A percentile compares a stretch with the other conserved stretches of the same genome.
Evolutionary conservation across 176 grass and related monocot genomes (phyloP).

Genomic region (Lolium multiflorum): DNA sequence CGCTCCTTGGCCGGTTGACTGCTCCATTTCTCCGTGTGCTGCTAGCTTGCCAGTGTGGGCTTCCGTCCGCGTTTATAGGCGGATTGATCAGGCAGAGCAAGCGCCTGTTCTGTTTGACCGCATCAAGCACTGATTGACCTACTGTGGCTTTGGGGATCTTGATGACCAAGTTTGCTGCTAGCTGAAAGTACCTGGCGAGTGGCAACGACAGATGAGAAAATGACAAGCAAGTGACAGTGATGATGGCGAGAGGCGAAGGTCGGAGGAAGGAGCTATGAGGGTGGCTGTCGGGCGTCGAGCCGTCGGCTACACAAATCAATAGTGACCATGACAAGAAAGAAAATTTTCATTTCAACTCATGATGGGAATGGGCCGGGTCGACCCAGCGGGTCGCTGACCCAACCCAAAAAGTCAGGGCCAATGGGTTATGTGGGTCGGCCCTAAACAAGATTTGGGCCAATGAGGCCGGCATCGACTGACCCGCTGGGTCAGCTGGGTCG

Average conservation of each 20-base stretch:
- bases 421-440: too few relatives aligned
- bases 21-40: neutral
- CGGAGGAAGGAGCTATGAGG: neutral
- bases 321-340: too few relatives aligned
- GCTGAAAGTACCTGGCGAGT: neutral
- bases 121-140: neutral
- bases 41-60: neutral
- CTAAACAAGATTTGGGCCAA: too few relatives aligned
- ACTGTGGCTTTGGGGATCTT: neutral
- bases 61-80: too few relatives aligned
- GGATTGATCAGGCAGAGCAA: neutral
- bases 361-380: too few relatives aligned
- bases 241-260: neutral
- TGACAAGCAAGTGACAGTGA: neutral
- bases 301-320: too few relatives aligned
- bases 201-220: neutral
- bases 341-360: too few relatives aligned
- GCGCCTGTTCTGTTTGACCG: constrained; percentile 5
- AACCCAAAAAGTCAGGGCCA: too few relatives aligned
- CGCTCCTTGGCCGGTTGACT: neutral
- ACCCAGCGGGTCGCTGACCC: too few relatives aligned
- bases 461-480: too few relatives aligned
- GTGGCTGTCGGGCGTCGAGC: too few relatives aligned
- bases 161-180: neutral
- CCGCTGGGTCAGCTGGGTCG: too few relatives aligned